Percentiles rank a stretch among this genome's conserved stretches.
Evolutionary conservation across 1,139 yeast genomes (phyloP).

Genomic region (Scheffersomyces lignicola): DNA sequence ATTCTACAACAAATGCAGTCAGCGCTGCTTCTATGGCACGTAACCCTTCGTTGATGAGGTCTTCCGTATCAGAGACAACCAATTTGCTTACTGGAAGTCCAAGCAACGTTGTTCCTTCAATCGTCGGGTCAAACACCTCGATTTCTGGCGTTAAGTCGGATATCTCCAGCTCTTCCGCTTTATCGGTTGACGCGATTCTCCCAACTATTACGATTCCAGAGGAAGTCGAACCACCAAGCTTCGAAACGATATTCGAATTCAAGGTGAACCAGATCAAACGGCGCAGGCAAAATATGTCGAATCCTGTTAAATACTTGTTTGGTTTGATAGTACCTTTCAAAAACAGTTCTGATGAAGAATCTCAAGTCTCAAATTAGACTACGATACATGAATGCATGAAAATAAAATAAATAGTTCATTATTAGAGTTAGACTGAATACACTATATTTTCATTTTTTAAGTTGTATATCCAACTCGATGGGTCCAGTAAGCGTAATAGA

Average conservation of each 20-base stretch:
- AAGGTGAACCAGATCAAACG: slow-evolving; percentile 22
- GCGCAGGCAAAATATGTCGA: not conserved
- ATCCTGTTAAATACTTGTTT: not conserved
- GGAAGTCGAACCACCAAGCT: slow-evolving; percentile 42
- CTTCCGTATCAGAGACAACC: slow-evolving; percentile 16
- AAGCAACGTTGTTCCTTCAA: not conserved
- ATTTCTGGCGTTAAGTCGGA: slow-evolving; percentile 25
- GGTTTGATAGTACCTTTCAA: not conserved
- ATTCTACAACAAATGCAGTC: slow-evolving; percentile 18
- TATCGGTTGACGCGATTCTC: slow-evolving; percentile 21
- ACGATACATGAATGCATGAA: no score
- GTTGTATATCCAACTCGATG: no score
- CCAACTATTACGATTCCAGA: slow-evolving; percentile 26
- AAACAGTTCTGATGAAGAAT: slow-evolving; percentile 1
- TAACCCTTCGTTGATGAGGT: slow-evolving; percentile 34
- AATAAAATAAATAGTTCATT: no score
- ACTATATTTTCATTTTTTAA: no score
- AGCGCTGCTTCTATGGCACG: slow-evolving; percentile 43
- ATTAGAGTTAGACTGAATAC: no score
- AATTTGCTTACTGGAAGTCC: slow-evolving; percentile 6
- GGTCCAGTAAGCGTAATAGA: no score
- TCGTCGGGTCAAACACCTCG: slow-evolving; percentile 1
- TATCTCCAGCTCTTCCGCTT: slow-evolving; percentile 16
- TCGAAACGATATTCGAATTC: slow-evolving; percentile 30
- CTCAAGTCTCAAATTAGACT: no score